Conservation (phyloP, 148 eudicot genomes). For the Euryodendron excelsum region DNA sequence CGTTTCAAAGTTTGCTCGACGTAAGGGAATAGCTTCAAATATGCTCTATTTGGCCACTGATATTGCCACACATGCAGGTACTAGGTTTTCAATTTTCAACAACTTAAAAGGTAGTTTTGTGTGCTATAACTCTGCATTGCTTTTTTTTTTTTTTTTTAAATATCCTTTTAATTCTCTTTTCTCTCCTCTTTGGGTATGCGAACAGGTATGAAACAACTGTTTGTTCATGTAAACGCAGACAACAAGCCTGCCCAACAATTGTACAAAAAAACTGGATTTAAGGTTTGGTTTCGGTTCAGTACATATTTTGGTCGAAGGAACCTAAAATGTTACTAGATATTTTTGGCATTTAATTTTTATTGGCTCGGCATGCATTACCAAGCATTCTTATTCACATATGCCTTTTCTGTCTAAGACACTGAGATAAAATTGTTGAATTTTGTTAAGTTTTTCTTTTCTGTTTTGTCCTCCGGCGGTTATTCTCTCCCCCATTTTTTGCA, state of each 20-base stretch:
- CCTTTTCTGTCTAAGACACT: neutral
- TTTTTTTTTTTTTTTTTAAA: neutral
- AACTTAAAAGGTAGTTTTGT: neutral
- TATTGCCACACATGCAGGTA: conserved; percentile 55
- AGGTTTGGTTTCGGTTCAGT: conserved; percentile 38
- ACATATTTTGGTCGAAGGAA: neutral
- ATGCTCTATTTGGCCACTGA: conserved; percentile 60
- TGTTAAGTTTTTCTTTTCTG: neutral
- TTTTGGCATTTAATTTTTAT: neutral
- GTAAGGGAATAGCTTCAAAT: conserved; percentile 70
- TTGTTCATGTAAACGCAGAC: conserved; percentile 75
- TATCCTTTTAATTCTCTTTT: neutral
- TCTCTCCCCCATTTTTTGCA: neutral
- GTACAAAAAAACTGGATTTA: conserved; percentile 62
- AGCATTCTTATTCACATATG: neutral
- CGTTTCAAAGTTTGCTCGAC: conserved; percentile 71
- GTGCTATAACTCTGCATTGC: conserved; percentile 9
- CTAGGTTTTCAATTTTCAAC: conserved; percentile 5
- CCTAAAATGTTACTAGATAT: neutral
- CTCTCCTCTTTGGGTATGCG: conserved; percentile 10
- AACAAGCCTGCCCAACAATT: conserved; percentile 71
- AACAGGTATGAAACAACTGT: conserved; percentile 64
- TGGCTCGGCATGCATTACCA: neutral
- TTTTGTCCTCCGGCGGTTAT: neutral
- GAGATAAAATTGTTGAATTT: conserved; percentile 1